Evolutionary conservation across 345 rosid genomes (phyloP), one percentile per base, ranked within the genome.

Genomic region (Abelmoschus esculentus): DNA sequence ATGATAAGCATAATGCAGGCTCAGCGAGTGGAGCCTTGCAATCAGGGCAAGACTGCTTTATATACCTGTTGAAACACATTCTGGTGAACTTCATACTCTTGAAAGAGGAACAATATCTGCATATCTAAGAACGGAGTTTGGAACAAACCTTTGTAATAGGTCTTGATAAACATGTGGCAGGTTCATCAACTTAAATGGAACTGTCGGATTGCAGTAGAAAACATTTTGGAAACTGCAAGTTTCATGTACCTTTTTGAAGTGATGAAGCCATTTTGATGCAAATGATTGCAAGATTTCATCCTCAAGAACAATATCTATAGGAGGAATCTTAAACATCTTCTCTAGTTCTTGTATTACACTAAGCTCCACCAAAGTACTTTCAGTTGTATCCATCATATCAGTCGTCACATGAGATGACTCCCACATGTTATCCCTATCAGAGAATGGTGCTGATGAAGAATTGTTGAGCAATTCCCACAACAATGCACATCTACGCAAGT

Each of bases 401-500:
- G 66, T 40, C 18, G 59, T 54, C 19, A 70, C 73, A 81, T 72
- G 61, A 61, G 75, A 83, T 61, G 84, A 64, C 72, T 79, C 75
- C 67, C 70, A 74, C 50, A 52, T 64, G 62, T 79, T 31, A 76
- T 79, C 87, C 74, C 74, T 74, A 32, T 78, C 78, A 68, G 61
- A 72, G 67, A 88, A 79, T 44, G 90, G 91, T 68, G 85, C 78
- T n/a, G 86, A 70, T 38, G 79, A 71, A 58, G 90, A 75, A 54
- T 83, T 76, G 66, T 80, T 87, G 68, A 95, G 77, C 73, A 95
- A 80, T 79, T 69, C 86, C 99, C 96, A 91, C 50, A 95, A 80
- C 79, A 95, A 82, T 18, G 90, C 96, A 80, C 99, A 95, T 79
- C 98, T 86, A 86, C 99, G 83, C 84, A 95, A 70, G 75, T 84